Evolutionary conservation across 2,329 filamentous ascomycete species (phyloP), one percentile per base, ranked within the genome.

Genomic region (Cladosporium oxysporum): DNA sequence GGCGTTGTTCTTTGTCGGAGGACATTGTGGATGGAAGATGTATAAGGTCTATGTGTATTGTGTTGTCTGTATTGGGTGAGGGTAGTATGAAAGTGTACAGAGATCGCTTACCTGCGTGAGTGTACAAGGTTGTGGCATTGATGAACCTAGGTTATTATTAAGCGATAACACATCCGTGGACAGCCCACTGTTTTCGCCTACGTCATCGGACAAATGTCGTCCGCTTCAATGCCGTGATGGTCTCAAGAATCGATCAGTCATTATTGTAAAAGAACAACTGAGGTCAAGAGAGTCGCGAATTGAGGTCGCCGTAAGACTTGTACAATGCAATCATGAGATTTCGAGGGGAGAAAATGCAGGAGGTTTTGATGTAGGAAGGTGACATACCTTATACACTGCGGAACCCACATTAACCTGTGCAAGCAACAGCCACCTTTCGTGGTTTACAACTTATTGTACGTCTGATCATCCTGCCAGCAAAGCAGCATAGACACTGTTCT

Each of bases 1-100:
- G 66, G 62, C 61, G 70, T 50, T 75, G 73, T 58, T 73, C 73
- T 59, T 70, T 66, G 60, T 74, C 72, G 41, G 69, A 69, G 47
- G 72, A 72, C 74, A 75, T 75, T 33, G 37, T 71, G 18, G 23
- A 11, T 62, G 33, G n/a, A 6, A 31, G 7, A 21, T 21, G 21
- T 28, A 29, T 59, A 12, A 0, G n/a, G 12, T 41, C 37, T 21
- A 44, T n/a, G 57, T 47, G 26, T 59, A 16, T 29, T 12, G n/a
- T 12, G 16, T n/a, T n/a, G 37, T 44, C 18, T n/a, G 7, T 44
- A 12, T 44, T 5, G 37, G 16, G 37, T 7, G 2, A 6, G n/a
- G 21, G 1, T 2, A 6, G 16, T n/a, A n/a, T 5, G 23, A 41
- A 12, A 41, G n/a, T 21, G 18, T 5, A 23, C 18, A 12, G 23